phyloP scores from a whole-genome alignment of 371 early-diverging fungal genomes.

The Rhizomucor miehei region DNA sequence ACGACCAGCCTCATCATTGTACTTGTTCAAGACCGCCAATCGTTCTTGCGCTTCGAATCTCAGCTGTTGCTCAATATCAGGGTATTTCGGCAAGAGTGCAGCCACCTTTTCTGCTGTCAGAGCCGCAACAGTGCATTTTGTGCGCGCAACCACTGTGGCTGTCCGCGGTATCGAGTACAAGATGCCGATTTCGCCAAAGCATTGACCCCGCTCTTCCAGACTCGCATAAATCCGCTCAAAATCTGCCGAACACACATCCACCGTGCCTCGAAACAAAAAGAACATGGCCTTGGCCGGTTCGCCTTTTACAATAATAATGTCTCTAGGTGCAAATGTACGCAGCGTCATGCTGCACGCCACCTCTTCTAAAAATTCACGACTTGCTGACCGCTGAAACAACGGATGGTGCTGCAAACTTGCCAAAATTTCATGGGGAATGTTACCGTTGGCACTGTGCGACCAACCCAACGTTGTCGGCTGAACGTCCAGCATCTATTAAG shows the following conservation, averaged over 20 bases:
- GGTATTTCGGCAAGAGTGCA: constrained; percentile 44
- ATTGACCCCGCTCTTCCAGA: constrained; percentile 59
- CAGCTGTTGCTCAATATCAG: constrained; percentile 55
- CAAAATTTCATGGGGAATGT: constrained; percentile 22
- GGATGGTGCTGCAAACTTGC: constrained; percentile 39
- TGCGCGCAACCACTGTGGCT: constrained; percentile 74
- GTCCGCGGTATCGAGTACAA: constrained; percentile 78
- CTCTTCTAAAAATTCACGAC: constrained; percentile 34
- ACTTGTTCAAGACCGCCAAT: constrained; percentile 37
- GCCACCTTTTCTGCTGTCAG: constrained; percentile 61
- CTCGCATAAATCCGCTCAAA: constrained; percentile 75
- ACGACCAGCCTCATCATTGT: constrained; percentile 3
- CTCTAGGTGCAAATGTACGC: constrained; percentile 54
- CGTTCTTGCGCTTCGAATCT: constrained; percentile 59
- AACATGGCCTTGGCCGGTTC: constrained; percentile 84
- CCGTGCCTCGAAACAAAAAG: constrained; percentile 76
- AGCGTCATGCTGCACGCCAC: constrained; percentile 46
- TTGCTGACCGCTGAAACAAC: constrained; percentile 41
- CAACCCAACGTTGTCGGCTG: too few species aligned
- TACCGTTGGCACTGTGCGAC: too few species aligned
- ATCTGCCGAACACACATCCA: constrained; percentile 76
- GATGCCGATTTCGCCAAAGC: constrained; percentile 83
- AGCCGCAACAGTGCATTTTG: constrained; percentile 66
- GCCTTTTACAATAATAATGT: constrained; percentile 68
- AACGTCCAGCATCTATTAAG: too few species aligned